These are phyloP conservation scores for Endocladia muricata DNA, from an alignment of 31 red algal genomes.

Conservation along the genomic window DNA sequence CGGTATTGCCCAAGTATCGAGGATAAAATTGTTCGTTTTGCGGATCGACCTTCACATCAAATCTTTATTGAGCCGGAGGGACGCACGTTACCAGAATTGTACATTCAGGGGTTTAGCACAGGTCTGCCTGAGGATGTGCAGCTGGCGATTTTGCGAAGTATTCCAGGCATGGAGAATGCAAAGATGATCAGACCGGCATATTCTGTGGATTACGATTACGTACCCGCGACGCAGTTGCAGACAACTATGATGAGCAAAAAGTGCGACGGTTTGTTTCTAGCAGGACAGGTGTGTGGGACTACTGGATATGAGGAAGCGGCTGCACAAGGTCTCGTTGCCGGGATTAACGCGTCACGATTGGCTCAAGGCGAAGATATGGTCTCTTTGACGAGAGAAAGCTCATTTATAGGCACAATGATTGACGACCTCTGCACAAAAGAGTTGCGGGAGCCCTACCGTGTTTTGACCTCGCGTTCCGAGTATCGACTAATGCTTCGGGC, in stretches of 20 bases:
- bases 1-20: constrained; percentile 96
- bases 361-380: constrained; percentile 45
- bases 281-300: constrained; percentile 94
- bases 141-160: constrained; percentile 79
- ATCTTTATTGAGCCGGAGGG: constrained; percentile 99
- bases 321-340: constrained; percentile 91
- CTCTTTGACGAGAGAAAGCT: constrained; percentile 59
- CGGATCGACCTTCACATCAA: constrained; percentile 81
- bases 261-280: constrained; percentile 84
- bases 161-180: constrained; percentile 88
- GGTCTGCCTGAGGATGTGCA: constrained; percentile 92
- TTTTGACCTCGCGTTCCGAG: constrained; percentile 93
- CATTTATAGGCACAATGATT: constrained; percentile 95
- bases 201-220: constrained; percentile 96
- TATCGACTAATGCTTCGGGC: constrained; percentile 91
- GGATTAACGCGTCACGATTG: constrained; percentile 80
- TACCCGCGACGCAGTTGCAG: constrained; percentile 79
- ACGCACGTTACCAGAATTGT: constrained; percentile 80
- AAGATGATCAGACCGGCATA: constrained; percentile 95
- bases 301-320: constrained; percentile 99
- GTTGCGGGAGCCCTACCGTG: constrained; percentile 93
- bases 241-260: constrained; percentile 75
- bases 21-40: constrained; percentile 98
- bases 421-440: constrained; percentile 95
- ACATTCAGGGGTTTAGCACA: constrained; percentile 92